Evolutionary conservation across 2,329 filamentous ascomycete species (phyloP), one percentile per base, ranked within the genome.

Genomic region (Clonostachys byssicola): DNA sequence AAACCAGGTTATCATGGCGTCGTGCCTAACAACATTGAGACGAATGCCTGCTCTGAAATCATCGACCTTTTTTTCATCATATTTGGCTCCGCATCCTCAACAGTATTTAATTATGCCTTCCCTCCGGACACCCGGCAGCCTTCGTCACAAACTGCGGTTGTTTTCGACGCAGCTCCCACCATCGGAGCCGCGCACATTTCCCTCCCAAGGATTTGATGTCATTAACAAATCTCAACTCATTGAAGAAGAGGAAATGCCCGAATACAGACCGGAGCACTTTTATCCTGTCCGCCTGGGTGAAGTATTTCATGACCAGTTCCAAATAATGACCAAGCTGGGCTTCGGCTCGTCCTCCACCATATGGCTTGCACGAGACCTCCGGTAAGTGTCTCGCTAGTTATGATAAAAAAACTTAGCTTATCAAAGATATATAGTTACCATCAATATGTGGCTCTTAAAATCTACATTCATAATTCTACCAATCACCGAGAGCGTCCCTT

Each of bases 291-390:
- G 53, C 1, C 52, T 68, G 1, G 67, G 69, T 4, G 58, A 74
- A 12, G 49, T 68, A 2, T 61, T 72, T 4, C 54, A 59, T 3
- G 47, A 57, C n/a, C 51, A 56, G 5, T 75, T 62, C 45, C 62
- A 74, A 53, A 46, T 60, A 0, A 46, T 72, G 0, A 56, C 62
- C 1, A 74, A 74, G 48, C 53, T 74, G 8, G 70, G 70, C 10
- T 73, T 54, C 53, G 70, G 71, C 18, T 54, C 55, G 14, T 63
- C 57, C 7, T 73, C 67, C 6, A 74, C 69, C 0, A 66, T 71
- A 16, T 74, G 70, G 68, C 58, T 74, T 13, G 67, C 67, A 6
- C 60, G 58, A 34, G 63, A 72, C 51, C 54, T 67, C 12, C 54
- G 56, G 60, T 61, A 47, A 47, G 51, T 50, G 10, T 4, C 10